Evolutionary conservation across 352 stramenopile genomes (phyloP).

Genomic region (Phytopythium kandeliae): DNA sequence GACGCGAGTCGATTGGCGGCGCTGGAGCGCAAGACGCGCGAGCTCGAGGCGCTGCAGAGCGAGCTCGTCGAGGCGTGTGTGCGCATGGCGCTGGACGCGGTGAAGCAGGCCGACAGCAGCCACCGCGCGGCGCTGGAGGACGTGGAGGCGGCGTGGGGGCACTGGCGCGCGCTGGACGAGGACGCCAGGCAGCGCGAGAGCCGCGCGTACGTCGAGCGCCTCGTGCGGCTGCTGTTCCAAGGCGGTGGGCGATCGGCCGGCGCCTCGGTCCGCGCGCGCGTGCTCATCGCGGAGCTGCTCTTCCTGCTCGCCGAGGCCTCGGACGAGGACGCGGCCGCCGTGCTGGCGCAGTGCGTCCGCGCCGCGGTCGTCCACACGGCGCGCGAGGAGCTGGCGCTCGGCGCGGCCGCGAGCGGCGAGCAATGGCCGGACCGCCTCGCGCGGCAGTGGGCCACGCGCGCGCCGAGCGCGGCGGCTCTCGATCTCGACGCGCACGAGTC

Average conservation of each 20-base stretch:
- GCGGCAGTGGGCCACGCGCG: slow-evolving; percentile 17
- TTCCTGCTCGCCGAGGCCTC: slow-evolving; percentile 1
- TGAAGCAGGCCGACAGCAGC: background rate
- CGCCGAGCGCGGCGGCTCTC: background rate
- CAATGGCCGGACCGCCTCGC: slow-evolving; percentile 17
- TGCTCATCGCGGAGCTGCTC: slow-evolving; percentile 1
- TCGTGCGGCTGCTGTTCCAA: background rate
- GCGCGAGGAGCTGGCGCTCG: background rate
- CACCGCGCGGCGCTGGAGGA: background rate
- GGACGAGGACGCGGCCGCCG: background rate
- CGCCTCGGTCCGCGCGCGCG: background rate
- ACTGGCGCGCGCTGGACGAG: background rate
- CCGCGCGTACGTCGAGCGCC: background rate
- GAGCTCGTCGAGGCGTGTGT: slow-evolving; percentile 27
- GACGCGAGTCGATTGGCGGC: slow-evolving; percentile 11
- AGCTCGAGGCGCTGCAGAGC: slow-evolving; percentile 30
- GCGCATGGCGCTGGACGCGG: slow-evolving; percentile 15
- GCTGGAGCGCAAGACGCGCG: slow-evolving; percentile 22
- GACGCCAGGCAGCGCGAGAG: background rate
- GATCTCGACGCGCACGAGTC: background rate
- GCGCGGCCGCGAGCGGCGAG: background rate
- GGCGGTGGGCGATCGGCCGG: background rate
- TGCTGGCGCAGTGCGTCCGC: slow-evolving; percentile 1
- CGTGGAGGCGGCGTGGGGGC: slow-evolving; percentile 9
- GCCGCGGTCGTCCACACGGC: background rate